Evolutionary conservation across 2,329 filamentous ascomycete genomes (phyloP), one percentile per base, ranked within the genome.

Genomic region (Calycina marina): DNA sequence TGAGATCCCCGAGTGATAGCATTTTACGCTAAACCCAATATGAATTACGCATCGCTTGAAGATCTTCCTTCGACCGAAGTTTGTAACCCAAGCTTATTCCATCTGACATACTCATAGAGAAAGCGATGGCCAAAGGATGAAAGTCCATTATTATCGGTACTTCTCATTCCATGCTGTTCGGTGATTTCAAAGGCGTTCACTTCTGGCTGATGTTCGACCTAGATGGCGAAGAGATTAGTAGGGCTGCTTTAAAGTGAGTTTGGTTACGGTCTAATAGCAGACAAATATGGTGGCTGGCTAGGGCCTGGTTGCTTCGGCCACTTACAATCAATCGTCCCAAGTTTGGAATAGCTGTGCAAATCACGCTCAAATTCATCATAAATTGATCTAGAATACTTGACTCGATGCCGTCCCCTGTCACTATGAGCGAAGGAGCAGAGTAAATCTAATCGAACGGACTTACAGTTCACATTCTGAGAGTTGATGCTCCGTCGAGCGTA

Each of bases 101-200:
- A 6, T 18, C 15, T 12, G 2, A 25, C 15, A 11, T 27, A 33
- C n/a, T 33, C 24, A 6, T 16, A 15, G 8, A n/a, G 14, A 17
- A 34, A 34, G 3, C 26, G 27, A 16, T 29, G 25, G 15, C 31
- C 31, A 10, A 16, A 12, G 14, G 16, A 28, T 8, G 31, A 22
- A 9, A 34, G 12, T 2, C 25, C 31, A 11, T 28, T 28, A 22
- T 29, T 27, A n/a, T 34, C 31, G 25, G 18, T 13, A 6, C 6
- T 27, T 10, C 31, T 15, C 10, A 14, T 13, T 11, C 25, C 25
- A 22, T 34, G 31, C 13, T 15, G 31, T 8, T 34, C 25, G n/a
- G 31, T 34, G 17, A 34, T 34, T 5, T 25, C 31, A 17, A 34
- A 34, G 14, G 31, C 25, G 13, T 34, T 28, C 5, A 34, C 25